Percentiles rank a stretch among this genome's conserved stretches.
Conservation (phyloP, 1,284 basidiomycete species). For the Porodaedalea pini region DNA sequence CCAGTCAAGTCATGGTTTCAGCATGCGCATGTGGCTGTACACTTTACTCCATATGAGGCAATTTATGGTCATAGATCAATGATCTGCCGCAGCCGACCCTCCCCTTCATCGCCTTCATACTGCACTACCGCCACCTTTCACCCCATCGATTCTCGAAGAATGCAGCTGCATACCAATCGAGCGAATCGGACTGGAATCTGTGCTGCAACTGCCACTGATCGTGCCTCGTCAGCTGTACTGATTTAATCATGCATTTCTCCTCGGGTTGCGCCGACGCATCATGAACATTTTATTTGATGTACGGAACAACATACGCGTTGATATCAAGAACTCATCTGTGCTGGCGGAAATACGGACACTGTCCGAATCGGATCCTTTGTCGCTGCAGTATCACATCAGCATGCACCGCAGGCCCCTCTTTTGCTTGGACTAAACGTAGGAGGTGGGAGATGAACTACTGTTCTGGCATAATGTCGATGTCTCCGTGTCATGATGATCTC, state of each 20-base stretch:
- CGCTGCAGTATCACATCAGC: too few species aligned
- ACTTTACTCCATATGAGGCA: not conserved
- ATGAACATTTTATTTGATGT: not conserved
- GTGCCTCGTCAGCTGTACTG: not conserved
- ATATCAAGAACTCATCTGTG: not conserved
- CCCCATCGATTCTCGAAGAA: not conserved
- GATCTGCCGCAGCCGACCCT: not conserved
- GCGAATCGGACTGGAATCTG: not conserved
- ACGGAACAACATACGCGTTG: not conserved
- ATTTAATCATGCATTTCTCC: not conserved
- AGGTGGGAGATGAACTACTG: not conserved
- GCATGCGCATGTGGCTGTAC: not conserved
- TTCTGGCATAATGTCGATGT: not conserved
- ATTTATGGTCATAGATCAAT: not conserved
- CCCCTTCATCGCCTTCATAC: not conserved
- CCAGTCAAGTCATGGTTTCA: too few species aligned
- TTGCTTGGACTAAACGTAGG: not conserved
- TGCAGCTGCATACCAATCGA: not conserved
- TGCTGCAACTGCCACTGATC: constrained; percentile 1
- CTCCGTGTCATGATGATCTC: not conserved
- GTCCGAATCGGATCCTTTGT: not conserved
- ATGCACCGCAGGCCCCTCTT: not conserved
- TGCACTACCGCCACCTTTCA: not conserved
- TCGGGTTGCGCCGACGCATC: not conserved
- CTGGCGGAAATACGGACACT: not conserved